These are phyloP conservation scores for Neckera pumila DNA, from an alignment of 225 moss, liverwort and hornwort species.

Conservation along the genomic window DNA sequence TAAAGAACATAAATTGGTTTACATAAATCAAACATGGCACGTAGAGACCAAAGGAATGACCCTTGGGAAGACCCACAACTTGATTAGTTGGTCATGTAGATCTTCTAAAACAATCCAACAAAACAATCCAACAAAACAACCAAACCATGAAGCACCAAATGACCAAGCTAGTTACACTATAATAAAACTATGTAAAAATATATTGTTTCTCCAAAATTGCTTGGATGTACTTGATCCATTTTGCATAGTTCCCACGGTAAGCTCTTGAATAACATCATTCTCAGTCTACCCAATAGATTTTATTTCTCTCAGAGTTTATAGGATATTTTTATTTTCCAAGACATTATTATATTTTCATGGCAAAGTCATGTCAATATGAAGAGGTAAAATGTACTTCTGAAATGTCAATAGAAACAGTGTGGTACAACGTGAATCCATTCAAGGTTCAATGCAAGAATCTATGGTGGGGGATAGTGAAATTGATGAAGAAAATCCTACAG, in stretches of 20 bases:
- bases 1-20: background rate
- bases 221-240: too few species aligned
- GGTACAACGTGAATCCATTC: background rate
- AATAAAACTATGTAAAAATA: background rate
- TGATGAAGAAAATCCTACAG: background rate
- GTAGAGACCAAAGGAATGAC: too few species aligned
- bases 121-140: too few species aligned
- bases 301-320: fast-evolving
- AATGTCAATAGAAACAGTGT: background rate
- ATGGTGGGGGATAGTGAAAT: background rate
- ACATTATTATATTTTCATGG: background rate
- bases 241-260: background rate
- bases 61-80: background rate
- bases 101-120: background rate
- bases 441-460: background rate
- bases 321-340: background rate
- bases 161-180: background rate
- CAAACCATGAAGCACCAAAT: too few species aligned
- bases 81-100: background rate
- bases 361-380: background rate
- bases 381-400: background rate
- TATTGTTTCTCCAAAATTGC: background rate
- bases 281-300: background rate
- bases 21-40: background rate
- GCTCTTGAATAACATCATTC: background rate